Evolutionary conservation across 345 rosid species (phyloP).

Genomic region (Bretschneidera sinensis): DNA sequence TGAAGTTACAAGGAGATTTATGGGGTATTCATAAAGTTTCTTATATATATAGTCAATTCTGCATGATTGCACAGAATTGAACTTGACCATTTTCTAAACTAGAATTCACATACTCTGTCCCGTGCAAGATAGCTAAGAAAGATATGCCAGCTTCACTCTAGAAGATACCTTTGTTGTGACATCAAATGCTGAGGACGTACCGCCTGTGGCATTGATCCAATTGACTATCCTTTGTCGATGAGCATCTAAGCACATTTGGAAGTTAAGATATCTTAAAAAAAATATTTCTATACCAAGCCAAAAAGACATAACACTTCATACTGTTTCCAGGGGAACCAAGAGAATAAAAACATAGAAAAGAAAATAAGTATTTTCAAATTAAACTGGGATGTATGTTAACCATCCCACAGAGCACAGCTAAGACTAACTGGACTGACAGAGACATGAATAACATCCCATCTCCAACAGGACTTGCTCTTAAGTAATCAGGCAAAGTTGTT

Average conservation of each 20-base stretch:
- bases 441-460: not conserved
- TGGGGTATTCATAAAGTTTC: no score
- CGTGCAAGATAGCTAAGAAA: not conserved
- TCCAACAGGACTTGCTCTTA: not conserved
- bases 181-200: slow-evolving; percentile 51
- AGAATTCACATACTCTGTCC: no score
- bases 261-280: slow-evolving; percentile 6
- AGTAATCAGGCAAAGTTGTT: not conserved
- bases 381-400: no score
- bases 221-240: slow-evolving; percentile 47
- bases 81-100: no score
- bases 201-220: slow-evolving; percentile 55
- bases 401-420: not conserved
- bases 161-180: slow-evolving; percentile 48
- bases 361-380: not conserved
- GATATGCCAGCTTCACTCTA: not conserved
- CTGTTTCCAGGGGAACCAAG: not conserved
- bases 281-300: not conserved
- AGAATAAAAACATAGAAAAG: not conserved
- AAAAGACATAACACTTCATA: not conserved
- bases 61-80: not conserved
- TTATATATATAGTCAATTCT: not conserved
- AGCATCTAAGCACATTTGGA: slow-evolving; percentile 26
- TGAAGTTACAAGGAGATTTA: no score
- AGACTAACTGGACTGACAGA: not conserved